Evolutionary conservation across 805 yeast species (phyloP), one percentile per base, ranked within the genome.

Genomic region (Suhomyces sp.): DNA sequence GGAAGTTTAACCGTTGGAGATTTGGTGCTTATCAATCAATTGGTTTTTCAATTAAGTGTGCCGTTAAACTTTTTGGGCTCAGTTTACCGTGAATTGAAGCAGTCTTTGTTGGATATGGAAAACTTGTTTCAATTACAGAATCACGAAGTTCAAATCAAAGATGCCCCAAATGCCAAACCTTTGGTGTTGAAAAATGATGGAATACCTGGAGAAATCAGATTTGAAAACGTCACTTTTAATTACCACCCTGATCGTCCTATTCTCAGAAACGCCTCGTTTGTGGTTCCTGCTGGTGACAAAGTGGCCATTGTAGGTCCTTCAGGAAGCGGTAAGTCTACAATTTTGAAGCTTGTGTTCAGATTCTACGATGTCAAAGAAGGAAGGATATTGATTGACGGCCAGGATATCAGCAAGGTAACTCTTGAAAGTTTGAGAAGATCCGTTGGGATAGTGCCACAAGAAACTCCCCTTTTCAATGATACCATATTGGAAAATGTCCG

Each of bases 231-330:
- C 27, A 81, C 93, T 0, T 93, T 93, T 71, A 96, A 97, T 2
- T 93, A 93, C 65, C 93, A 87, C 60, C 89, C 92, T 2, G 93
- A 88, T 49, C 77, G 97, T 58, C 92, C 93, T 33, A 93, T 93
- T 60, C 75, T 93, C 60, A 75, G 80, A 39, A 87, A 93, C 66
- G 92, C 93, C 9, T 73, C 86, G 2, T 94, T 93, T 64, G 81
- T 84, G 1, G 88, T 93, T 43, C 97, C 97, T 3, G 90, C 96
- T 2, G 99, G 98, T 6, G 69, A 84, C 57, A 89, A 89, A 58
- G 93, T 92, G 13, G 98, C 98, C 9, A 83, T 93, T 62, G 99
- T 93, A 9, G 99, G 99, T 0, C 96, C 98, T 0, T 86, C 96
- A 6, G 99, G 99, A 3, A 85, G 93, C 59, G 99, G 99, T 41